These are phyloP conservation scores for Mycena rosella DNA, from an alignment of 768 basidiomycete species.

Conservation along the genomic window DNA sequence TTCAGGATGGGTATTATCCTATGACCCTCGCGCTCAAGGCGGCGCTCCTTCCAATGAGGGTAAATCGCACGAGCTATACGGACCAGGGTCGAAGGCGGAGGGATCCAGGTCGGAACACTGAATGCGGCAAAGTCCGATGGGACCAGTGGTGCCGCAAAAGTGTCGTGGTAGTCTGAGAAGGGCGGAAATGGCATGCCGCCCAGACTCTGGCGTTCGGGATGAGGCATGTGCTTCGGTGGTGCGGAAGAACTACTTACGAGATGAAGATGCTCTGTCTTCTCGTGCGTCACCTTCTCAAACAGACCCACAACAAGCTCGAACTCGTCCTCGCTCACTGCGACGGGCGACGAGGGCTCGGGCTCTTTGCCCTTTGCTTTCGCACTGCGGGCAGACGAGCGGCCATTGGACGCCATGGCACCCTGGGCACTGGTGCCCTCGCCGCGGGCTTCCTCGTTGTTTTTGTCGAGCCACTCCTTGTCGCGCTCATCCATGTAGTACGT, in stretches of 20 bases:
- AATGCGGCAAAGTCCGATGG: slow-evolving; percentile 79
- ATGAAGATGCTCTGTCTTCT: slow-evolving; percentile 81
- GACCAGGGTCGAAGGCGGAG: slow-evolving; percentile 68
- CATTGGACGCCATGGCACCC: slow-evolving; percentile 69
- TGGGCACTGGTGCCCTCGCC: slow-evolving; percentile 89
- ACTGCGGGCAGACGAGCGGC: slow-evolving; percentile 48
- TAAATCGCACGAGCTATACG: slow-evolving; percentile 83
- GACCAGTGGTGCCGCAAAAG: slow-evolving; percentile 71
- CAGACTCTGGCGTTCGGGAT: slow-evolving; percentile 59
- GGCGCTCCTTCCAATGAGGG: slow-evolving; percentile 91
- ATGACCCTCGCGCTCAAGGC: slow-evolving; percentile 85
- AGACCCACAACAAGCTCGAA: slow-evolving; percentile 97
- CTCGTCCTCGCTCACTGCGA: slow-evolving; percentile 86
- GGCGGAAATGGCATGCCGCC: slow-evolving; percentile 76
- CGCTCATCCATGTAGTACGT: slow-evolving; percentile 97
- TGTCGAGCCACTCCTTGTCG: slow-evolving; percentile 96
- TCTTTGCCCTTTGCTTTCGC: slow-evolving; percentile 88
- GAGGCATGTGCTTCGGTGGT: slow-evolving; percentile 3
- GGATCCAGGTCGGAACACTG: slow-evolving; percentile 76
- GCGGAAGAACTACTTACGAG: slow-evolving; percentile 74
- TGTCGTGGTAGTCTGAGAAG: slow-evolving; percentile 82
- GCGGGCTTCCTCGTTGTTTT: slow-evolving; percentile 88
- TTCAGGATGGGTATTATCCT: slow-evolving; percentile 91
- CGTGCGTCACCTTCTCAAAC: slow-evolving; percentile 92
- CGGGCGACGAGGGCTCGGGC: slow-evolving; percentile 72